These are phyloP conservation scores for Eutypella sp. DNA, from an alignment of 2,329 filamentous ascomycete genomes.

Conservation along the genomic window DNA sequence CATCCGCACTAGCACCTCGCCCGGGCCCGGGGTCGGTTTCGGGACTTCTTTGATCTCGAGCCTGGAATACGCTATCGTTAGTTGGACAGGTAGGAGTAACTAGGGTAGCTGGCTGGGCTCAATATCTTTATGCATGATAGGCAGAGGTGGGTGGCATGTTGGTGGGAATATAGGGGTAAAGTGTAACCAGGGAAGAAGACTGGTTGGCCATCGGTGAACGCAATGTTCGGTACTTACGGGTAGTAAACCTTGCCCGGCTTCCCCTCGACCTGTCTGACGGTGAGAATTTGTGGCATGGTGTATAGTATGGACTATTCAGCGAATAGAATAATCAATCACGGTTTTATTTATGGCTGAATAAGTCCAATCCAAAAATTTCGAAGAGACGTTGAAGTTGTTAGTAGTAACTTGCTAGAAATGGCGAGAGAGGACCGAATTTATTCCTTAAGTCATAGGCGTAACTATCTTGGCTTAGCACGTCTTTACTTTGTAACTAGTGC, in stretches of 20 bases:
- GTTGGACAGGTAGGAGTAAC: slow-evolving; percentile 5
- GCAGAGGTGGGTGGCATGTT: not conserved
- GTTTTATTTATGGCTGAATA: no score
- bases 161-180: not conserved
- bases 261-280: not conserved
- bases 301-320: no score
- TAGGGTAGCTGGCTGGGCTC: not conserved
- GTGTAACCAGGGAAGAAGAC: slow-evolving; percentile 2
- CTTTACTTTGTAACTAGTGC: no score
- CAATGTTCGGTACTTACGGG: not conserved
- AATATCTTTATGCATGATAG: not conserved
- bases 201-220: no score
- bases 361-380: no score
- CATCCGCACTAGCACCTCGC: slow-evolving; percentile 70
- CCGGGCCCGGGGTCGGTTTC: slow-evolving; percentile 56
- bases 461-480: no score
- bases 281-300: not conserved
- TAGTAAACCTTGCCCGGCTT: not conserved
- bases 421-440: no score
- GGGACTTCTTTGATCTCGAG: slow-evolving; percentile 57
- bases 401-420: no score
- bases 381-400: no score
- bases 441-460: no score
- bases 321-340: no score
- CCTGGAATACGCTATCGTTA: slow-evolving; percentile 27